Evolutionary conservation across 768 basidiomycete genomes (phyloP).

Genomic region (Boletus coccyginus): DNA sequence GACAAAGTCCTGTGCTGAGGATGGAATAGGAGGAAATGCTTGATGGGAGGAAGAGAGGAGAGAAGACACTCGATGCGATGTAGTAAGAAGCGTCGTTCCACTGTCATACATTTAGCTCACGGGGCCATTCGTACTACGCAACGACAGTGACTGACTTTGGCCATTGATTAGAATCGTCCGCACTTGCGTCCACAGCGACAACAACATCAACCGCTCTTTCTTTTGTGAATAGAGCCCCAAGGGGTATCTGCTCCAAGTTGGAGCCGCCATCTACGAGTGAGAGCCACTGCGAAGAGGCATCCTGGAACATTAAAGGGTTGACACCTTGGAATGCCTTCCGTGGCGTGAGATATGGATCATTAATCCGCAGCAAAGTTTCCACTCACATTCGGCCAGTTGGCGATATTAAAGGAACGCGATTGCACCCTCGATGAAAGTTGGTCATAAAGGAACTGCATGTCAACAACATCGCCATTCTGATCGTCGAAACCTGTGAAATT

Average conservation of each 20-base stretch:
- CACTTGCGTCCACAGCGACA: conserved; percentile 67
- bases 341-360: background rate
- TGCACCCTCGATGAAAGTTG: conserved; percentile 45
- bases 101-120: conserved; percentile 28
- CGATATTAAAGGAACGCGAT: conserved; percentile 55
- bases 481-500: conserved; percentile 28
- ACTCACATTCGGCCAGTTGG: conserved; percentile 62
- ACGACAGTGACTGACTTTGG: conserved; percentile 51
- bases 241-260: conserved; percentile 68
- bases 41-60: conserved; percentile 52
- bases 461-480: conserved; percentile 10
- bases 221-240: conserved; percentile 68
- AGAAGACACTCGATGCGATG: conserved; percentile 42
- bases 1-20: conserved; percentile 49
- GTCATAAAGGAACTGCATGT: conserved; percentile 47
- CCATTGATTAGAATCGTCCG: conserved; percentile 59
- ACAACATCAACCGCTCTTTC: conserved; percentile 70
- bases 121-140: background rate
- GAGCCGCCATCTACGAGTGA: conserved; percentile 71
- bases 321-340: conserved; percentile 51
- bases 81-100: conserved; percentile 51
- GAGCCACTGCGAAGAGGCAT: conserved; percentile 50
- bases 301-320: conserved; percentile 47
- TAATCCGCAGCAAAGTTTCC: background rate
- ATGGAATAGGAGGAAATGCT: conserved; percentile 62